Evolutionary conservation across 495 filamentous ascomycete genomes (phyloP), one percentile per base, ranked within the genome.

Genomic region (Astrothelium subdiscretum): DNA sequence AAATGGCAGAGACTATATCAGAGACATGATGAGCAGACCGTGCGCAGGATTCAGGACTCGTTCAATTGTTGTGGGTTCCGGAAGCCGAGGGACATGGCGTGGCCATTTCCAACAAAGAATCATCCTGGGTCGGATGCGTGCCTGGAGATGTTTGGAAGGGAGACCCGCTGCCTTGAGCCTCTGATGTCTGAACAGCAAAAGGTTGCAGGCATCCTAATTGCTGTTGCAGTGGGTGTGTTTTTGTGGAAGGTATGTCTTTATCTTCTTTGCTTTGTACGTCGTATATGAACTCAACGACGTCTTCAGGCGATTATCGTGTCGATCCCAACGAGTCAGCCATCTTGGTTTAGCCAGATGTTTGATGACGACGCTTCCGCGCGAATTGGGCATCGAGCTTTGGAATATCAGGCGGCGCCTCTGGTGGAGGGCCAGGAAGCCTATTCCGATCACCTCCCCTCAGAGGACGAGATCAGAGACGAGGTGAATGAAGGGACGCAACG

Each of bases 41-140:
- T 90, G 60, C 72, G 80, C 57, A 57, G 70, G 10, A 86, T 90
- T 63, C 86, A 90, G 61, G 83, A 89, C 69, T 65, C 73, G 0
- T 77, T 88, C 42, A 66, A 78, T 10, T 90, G 87, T 71, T 90
- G 87, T 63, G 87, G 87, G 2, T 73, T 87, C 13, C 73, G 74
- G 31, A 79, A 75, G 24, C 66, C 78, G 3, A 73, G 69, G 59
- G 85, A 90, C 65, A 76, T 76, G 60, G 78, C 79, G 0, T 87
- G 76, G 75, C 86, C 86, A 11, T 86, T 86, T 63, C 65, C 65
- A 26, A 61, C 62, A 27, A 70, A 69, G 48, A 54, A 4, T 3
- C 24, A 18, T 12, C 64, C 68, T 35, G 59, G 57, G 13, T 31
- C 35, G 1, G 22, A 48, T 27, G 48, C 63, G 2, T 71, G 69